Conservation (phyloP, 352 stramenopile genomes). For the Pythium folliculosum region DNA sequence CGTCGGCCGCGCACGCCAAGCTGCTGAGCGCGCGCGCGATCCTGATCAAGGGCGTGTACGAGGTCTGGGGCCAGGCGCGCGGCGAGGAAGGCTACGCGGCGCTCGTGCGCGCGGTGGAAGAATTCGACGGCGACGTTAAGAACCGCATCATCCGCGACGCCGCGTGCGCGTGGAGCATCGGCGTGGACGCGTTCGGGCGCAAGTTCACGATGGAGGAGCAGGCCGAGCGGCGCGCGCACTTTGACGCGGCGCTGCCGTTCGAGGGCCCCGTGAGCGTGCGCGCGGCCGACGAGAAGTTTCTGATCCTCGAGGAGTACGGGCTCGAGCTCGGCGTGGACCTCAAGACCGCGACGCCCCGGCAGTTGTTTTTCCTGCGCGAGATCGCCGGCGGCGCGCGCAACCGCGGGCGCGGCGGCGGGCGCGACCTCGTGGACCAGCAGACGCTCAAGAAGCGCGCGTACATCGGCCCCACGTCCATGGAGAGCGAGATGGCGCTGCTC, state of each 20-base stretch:
- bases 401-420: slow-evolving; percentile 58
- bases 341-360: slow-evolving; percentile 40
- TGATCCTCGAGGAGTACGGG: slow-evolving; percentile 77
- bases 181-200: slow-evolving; percentile 75
- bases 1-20: slow-evolving; percentile 60
- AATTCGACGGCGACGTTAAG: slow-evolving; percentile 43
- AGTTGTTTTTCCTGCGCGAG: slow-evolving; percentile 73
- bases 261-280: slow-evolving; percentile 73
- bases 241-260: slow-evolving; percentile 63
- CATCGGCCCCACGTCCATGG: slow-evolving; percentile 97
- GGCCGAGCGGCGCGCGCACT: slow-evolving; percentile 44
- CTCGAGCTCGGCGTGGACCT: slow-evolving; percentile 43
- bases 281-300: slow-evolving; percentile 63
- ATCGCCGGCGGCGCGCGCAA: slow-evolving; percentile 75
- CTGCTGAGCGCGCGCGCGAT: slow-evolving; percentile 80
- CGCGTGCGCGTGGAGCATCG: slow-evolving; percentile 71
- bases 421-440: slow-evolving; percentile 88
- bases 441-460: slow-evolving; percentile 94
- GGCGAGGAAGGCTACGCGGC: slow-evolving; percentile 41
- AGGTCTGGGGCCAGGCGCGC: slow-evolving; percentile 62
- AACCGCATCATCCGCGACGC: slow-evolving; percentile 45
- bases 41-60: slow-evolving; percentile 82
- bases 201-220: slow-evolving; percentile 80
- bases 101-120: slow-evolving; percentile 48
- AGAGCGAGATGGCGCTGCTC: slow-evolving; percentile 95